phyloP scores from a whole-genome alignment of 1,139 yeast genomes.

The Saccharomycopsis hybrid region DNA sequence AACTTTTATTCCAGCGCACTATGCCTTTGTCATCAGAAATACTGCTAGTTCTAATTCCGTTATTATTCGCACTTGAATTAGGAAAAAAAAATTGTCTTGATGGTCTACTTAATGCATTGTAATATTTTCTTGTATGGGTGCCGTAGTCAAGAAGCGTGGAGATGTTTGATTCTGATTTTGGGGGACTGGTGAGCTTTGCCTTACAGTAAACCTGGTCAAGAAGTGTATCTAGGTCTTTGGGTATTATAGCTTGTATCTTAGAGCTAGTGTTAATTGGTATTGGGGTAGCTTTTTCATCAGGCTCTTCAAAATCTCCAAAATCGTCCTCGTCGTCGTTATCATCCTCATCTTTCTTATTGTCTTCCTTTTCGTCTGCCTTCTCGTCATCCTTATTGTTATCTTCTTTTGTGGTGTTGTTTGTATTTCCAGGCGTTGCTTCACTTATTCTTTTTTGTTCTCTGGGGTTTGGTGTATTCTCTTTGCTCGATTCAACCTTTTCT shows the following conservation, averaged over 20 bases:
- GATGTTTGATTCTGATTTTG: too few species aligned
- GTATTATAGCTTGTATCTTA: too few species aligned
- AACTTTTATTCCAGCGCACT: constrained; percentile 12
- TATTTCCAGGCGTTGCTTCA: too few species aligned
- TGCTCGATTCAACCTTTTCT: too few species aligned
- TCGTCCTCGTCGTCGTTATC: constrained; percentile 5
- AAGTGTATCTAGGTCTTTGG: neutral
- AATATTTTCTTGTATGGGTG: constrained; percentile 12
- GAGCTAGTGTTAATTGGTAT: neutral
- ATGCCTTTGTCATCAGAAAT: neutral
- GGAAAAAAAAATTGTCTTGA: constrained; percentile 14
- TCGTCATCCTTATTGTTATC: neutral
- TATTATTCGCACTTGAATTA: neutral
- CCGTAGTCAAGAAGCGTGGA: constrained; percentile 15
- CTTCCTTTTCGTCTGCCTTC: neutral
- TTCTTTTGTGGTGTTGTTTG: neutral
- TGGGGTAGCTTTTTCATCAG: neutral
- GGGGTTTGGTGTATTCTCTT: too few species aligned
- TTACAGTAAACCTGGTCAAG: neutral
- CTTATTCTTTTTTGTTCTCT: too few species aligned
- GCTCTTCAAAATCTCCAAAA: constrained; percentile 9
- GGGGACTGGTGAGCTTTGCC: too few species aligned
- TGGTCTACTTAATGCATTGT: constrained; percentile 16
- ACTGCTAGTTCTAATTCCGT: too few species aligned
- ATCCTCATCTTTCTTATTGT: neutral